These are phyloP conservation scores for Podaxis mareebaensis DNA, from an alignment of 768 basidiomycete species.

Conservation along the genomic window DNA sequence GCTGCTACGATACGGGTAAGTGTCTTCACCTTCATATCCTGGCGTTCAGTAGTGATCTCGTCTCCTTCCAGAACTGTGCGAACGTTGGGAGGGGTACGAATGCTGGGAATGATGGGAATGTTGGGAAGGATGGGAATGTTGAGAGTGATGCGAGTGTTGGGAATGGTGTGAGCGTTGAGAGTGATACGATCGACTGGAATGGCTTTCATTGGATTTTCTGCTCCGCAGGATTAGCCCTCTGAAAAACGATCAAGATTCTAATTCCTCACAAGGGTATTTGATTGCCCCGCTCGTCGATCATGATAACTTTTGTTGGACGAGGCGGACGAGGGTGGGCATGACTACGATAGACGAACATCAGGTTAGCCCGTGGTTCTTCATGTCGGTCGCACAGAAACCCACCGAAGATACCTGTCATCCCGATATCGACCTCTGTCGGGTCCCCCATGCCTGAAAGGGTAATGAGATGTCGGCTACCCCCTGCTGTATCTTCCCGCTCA, in stretches of 20 bases:
- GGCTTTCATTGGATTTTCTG: conserved; percentile 13
- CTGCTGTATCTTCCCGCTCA: conserved; percentile 22
- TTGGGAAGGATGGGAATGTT: conserved; percentile 5
- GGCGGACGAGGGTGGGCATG: conserved; percentile 6
- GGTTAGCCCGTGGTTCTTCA: background rate
- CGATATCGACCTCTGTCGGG: background rate
- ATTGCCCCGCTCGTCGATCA: conserved; percentile 22
- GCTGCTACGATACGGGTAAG: background rate
- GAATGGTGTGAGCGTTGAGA: conserved; percentile 10
- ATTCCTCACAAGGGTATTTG: conserved; percentile 21
- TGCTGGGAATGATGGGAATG: conserved; percentile 8
- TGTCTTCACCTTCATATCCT: too few species aligned
- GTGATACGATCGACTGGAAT: conserved; percentile 13
- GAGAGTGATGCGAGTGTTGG: conserved; percentile 4
- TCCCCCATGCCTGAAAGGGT: conserved; percentile 2
- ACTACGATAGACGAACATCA: background rate
- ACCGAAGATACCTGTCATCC: conserved; percentile 11
- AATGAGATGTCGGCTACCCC: background rate
- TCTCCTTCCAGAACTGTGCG: conserved; percentile 8
- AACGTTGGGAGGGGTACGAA: background rate
- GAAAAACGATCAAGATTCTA: background rate
- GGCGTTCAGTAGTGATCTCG: conserved; percentile 7
- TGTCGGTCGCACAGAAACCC: background rate
- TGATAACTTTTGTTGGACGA: conserved; percentile 18
- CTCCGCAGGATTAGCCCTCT: background rate